Evolutionary conservation across 192 early-diverging fungal species (phyloP), one percentile per base, ranked within the genome.

Genomic region (Podila epicladia): DNA sequence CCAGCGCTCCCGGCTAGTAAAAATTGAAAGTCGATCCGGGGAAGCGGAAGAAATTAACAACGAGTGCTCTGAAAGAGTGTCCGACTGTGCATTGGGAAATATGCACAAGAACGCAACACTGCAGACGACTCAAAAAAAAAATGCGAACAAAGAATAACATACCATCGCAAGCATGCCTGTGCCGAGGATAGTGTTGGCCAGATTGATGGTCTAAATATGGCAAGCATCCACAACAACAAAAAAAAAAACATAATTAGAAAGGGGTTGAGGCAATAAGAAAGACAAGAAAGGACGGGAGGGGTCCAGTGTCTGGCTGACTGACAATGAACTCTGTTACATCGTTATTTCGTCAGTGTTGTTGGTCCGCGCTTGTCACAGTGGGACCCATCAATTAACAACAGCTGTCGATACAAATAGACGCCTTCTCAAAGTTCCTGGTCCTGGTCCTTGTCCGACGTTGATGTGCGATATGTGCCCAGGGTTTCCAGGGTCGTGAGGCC

Each of bases 161-260:
- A 93, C 92, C 98, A 99, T 97, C 38, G 97, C 97, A 29, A 99
- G 85, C 95, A 99, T 97, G 5, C 97, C 98, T 53, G 93, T 91
- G n/a, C 97, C 97, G 12, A 99, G 84, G 75, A 99, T 97, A 0
- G 97, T 99, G 73, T 99, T 99, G 48, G 93, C 89, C 41, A 99
- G 85, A 75, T 98, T 99, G 64, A 96, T 89, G 9, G 77, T 69
- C 77, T 80, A 80, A 62, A 50, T 24, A 62, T 31, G 53, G 53
- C 20, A 55, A 55, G 53, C 53, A 32, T 65, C 51, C 24, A 26
- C 31, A 15, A 45, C 41, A 12, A 2, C 32, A 41, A 41, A 37
- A 51, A 28, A 26, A 45, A 45, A 38, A 51, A 37, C 15, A 38
- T 2, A 45, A 45, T 45, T 45, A 38, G n/a, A 58, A 60, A 22